Evolutionary conservation across 1,284 basidiomycete genomes (phyloP), one percentile per base, ranked within the genome.

Genomic region (Sporisorium sorghi): DNA sequence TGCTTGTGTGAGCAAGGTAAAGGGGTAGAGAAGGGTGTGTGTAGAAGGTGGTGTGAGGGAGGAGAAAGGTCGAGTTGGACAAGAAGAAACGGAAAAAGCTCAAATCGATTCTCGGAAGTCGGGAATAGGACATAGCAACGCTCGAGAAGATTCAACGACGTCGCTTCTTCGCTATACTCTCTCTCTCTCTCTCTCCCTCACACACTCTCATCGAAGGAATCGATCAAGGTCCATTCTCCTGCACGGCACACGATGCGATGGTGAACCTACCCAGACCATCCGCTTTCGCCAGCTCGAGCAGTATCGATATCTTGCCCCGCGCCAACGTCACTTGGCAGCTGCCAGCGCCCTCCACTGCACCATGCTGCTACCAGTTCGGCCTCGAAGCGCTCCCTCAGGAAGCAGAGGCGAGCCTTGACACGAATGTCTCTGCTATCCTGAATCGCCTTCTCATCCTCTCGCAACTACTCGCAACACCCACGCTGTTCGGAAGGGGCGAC

Each of bases 71-170:
- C 8, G 39, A 42, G 8, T 23, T 50, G 12, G 35, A 21, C 39
- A n/a, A 49, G 17, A 24, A 50, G 65, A 49, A 10, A 24, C 46
- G 65, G 57, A 62, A 71, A 65, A 71, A 56, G 60, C 47, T 44
- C 30, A 4, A 42, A 35, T 19, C 21, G 39, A 30, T 35, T 47
- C 24, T 69, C 66, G 67, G 67, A 49, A 64, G 15, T 70, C 67
- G 67, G 67, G 37, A 19, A 24, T 32, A n/a, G n/a, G n/a, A n/a
- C n/a, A 14, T 14, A 24, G n/a, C 19, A 9, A n/a, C 19, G 21
- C 43, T 26, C 11, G 17, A 17, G 26, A 28, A 26, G 17, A 14
- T 46, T 23, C 37, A 14, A n/a, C 53, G 11, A 46, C 7, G 23
- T 21, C 17, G n/a, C 32, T 32, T 55, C 53, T 40, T 52, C 23